These are phyloP conservation scores for Chaetoscypha palmicola DNA, from an alignment of 2,329 filamentous ascomycete genomes.

Conservation along the genomic window DNA sequence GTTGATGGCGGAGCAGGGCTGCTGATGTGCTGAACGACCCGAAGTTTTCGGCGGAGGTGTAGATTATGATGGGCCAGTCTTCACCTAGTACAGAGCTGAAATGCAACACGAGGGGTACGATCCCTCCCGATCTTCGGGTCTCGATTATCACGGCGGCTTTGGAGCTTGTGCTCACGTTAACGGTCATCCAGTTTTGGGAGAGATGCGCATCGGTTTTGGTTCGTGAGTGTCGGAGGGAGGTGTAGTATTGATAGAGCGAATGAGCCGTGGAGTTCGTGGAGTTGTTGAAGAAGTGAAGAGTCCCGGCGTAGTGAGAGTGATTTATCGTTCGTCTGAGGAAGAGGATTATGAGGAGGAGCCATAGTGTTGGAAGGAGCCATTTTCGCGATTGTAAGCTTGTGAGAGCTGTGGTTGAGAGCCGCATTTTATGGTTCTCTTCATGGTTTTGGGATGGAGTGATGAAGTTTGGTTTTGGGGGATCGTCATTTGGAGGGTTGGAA, in stretches of 20 bases:
- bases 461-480: too few species aligned
- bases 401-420: not conserved
- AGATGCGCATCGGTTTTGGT: constrained; percentile 1
- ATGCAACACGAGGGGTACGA: constrained; percentile 35
- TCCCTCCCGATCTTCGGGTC: constrained; percentile 28
- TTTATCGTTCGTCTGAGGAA: constrained; percentile 7
- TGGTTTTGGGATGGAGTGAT: too few species aligned
- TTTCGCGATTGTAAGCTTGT: constrained; percentile 3
- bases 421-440: too few species aligned
- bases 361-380: constrained; percentile 14
- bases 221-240: not conserved
- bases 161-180: constrained; percentile 21
- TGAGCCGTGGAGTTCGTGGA: constrained; percentile 4
- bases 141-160: constrained; percentile 35
- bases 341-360: constrained; percentile 9
- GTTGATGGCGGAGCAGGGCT: constrained; percentile 33
- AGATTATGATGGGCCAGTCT: constrained; percentile 38
- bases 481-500: too few species aligned
- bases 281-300: constrained; percentile 1
- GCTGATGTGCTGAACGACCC: constrained; percentile 30
- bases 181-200: constrained; percentile 7
- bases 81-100: constrained; percentile 37
- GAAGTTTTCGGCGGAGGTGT: constrained; percentile 30
- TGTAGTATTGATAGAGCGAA: constrained; percentile 5
- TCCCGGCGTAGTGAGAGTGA: not conserved